A percentile compares a stretch with the other conserved stretches of the same genome.
Evolutionary conservation across 331 rosid genomes (phyloP).

Genomic region (Arachis monticola): DNA sequence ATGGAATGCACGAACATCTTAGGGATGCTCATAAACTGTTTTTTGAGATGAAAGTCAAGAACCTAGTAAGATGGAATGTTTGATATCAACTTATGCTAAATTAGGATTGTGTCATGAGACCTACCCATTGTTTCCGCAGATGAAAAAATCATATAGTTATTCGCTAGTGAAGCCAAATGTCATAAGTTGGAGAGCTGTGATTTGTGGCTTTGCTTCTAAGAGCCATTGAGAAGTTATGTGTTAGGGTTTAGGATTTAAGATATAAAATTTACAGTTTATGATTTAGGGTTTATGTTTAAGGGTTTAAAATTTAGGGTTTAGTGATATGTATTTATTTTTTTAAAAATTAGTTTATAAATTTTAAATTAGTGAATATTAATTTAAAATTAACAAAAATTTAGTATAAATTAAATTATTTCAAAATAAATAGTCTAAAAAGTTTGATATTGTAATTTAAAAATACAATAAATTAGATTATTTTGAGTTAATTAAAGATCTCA

Average conservation of each 20-base stretch:
- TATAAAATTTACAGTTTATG: slow-evolving; percentile 35
- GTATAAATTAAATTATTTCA: too few species aligned
- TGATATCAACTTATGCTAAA: slow-evolving; percentile 78
- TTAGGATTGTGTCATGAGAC: slow-evolving; percentile 78
- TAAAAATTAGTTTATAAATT: slow-evolving; percentile 39
- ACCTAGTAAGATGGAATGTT: slow-evolving; percentile 78
- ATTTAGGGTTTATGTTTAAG: slow-evolving; percentile 47
- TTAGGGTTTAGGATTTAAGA: too few species aligned
- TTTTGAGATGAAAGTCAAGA: slow-evolving; percentile 58
- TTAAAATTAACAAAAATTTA: too few species aligned
- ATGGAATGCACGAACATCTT: slow-evolving; percentile 63
- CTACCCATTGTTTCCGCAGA: slow-evolving; percentile 52
- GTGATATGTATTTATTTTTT: too few species aligned
- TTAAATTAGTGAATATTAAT: too few species aligned
- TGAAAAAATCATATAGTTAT: slow-evolving; percentile 47
- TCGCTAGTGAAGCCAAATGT: slow-evolving; percentile 65
- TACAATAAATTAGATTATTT: too few species aligned
- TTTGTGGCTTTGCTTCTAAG: slow-evolving; percentile 63
- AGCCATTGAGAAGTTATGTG: slow-evolving; percentile 31
- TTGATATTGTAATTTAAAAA: too few species aligned
- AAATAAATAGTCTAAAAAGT: too few species aligned
- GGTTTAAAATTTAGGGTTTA: too few species aligned
- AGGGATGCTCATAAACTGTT: slow-evolving; percentile 60
- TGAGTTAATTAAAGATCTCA: too few species aligned
- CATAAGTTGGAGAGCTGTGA: slow-evolving; percentile 83